These are phyloP conservation scores for Elymus sibiricus DNA, from an alignment of 176 grass and related monocot genomes.

Conservation along the genomic window DNA sequence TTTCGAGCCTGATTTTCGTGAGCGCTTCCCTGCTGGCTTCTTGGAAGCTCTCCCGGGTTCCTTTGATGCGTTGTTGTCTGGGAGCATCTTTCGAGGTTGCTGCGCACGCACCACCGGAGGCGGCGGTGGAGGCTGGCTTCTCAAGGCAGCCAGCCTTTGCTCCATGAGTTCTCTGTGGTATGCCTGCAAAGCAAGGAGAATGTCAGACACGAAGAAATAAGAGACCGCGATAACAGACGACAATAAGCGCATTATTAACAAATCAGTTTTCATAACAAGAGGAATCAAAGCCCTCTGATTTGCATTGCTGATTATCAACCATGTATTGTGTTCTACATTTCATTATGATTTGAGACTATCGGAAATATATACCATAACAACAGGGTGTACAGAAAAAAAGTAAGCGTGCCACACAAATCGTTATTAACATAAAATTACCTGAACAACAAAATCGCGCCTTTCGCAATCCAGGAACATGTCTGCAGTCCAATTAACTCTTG, in stretches of 20 bases:
- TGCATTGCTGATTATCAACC: background rate
- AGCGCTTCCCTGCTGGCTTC: conserved; percentile 43
- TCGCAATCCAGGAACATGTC: conserved; percentile 99
- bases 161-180: conserved; percentile 88
- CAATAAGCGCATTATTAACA: background rate
- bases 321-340: background rate
- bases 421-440: conserved; percentile 48
- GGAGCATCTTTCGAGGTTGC: conserved; percentile 38
- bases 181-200: conserved; percentile 51
- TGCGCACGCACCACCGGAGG: conserved; percentile 23
- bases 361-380: background rate
- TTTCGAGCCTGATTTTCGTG: conserved; percentile 60
- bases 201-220: background rate
- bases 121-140: conserved; percentile 33
- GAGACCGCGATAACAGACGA: background rate
- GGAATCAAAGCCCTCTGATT: background rate
- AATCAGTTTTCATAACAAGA: conserved; percentile 7
- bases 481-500: conserved; percentile 69
- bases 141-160: conserved; percentile 48
- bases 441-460: conserved; percentile 91
- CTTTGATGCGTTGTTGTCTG: conserved; percentile 18
- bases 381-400: background rate
- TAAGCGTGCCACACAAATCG: background rate
- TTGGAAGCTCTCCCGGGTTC: conserved; percentile 36
- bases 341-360: background rate